Base-by-base conservation (phyloP, 495 filamentous ascomycete species). In the Talaromyces liani region DNA sequence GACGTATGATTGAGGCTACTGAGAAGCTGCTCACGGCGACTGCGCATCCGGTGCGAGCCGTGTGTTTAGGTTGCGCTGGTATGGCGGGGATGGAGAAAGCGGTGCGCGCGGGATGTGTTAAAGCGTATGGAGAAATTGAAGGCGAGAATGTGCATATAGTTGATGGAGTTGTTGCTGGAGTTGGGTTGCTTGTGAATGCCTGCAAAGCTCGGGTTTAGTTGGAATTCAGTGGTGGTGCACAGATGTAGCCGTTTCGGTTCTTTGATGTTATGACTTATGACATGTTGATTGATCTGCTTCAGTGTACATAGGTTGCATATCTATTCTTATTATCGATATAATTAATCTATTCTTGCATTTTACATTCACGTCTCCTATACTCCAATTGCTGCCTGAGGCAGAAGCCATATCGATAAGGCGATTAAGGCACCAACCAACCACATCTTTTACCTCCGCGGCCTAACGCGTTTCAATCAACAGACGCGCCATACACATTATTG, bases 31-130 rank as follows among this genome's bases (percentile, higher is more conserved):
- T 96, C 25, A 72, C 73, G 20, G 76, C 75, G 8, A 80, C 83
- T 0, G 65, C 73, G 4, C 62, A 64, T 41, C 68, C 69, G 25
- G 76, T 83, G 1, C 71, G 75, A 25, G 79, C 76, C 14, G 86
- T 93, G 0, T 82, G 82, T 29, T 83, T 88, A 64, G 85, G 91
- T 63, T 96, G 93, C 77, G 93, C 92, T 47, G 93, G 94, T 4
- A 96, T 97, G 94, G 88, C 85, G 24, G 94, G 93, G 12, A 83
- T 98, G 78, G 89, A 93, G 62, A 82, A 87, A 62, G 88, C 89
- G 58, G 91, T 97, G 53, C 80, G 88, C 58, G 82, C 83, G 41
- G 88, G 87, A 2, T 89, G 89, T 51, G 70, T 83, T 29, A 82
- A 87, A 61, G 79, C 80, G 20, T 85, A 87, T 65, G 91, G 89